These are phyloP conservation scores for Pittosporum tobira DNA, from an alignment of 129 eudicot species.

Conservation along the genomic window DNA sequence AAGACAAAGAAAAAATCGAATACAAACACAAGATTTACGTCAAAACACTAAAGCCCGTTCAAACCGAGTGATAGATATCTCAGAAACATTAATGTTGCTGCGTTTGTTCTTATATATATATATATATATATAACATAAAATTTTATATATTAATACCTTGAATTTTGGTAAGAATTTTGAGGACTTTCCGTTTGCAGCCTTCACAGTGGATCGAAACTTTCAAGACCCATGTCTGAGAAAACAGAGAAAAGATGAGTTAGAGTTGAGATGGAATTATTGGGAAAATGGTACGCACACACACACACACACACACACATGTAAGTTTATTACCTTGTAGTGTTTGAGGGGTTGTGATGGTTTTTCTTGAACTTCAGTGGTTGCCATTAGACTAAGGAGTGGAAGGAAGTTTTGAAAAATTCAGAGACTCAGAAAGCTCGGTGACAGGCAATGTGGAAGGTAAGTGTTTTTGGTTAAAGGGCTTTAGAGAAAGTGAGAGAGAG, in stretches of 20 bases:
- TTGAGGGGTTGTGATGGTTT: conserved; percentile 28
- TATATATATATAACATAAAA: background rate
- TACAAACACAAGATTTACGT: background rate
- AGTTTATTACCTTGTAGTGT: conserved; percentile 32
- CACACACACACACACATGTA: background rate
- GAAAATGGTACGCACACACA: too few species aligned
- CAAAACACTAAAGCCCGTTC: background rate
- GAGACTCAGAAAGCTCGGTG: too few species aligned
- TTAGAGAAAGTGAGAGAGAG: background rate
- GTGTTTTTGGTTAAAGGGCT: too few species aligned
- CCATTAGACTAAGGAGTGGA: conserved; percentile 16
- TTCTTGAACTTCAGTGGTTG: conserved; percentile 22
- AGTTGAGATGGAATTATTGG: too few species aligned
- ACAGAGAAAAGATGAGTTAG: background rate
- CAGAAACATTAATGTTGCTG: too few species aligned
- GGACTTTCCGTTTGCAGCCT: conserved; percentile 70
- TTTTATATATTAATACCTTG: conserved; percentile 27
- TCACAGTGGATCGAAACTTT: conserved; percentile 69
- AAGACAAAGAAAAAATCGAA: background rate
- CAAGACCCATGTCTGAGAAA: conserved; percentile 42
- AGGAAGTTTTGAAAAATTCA: background rate
- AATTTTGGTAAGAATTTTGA: conserved; percentile 38
- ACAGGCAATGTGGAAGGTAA: too few species aligned
- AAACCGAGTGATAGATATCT: too few species aligned
- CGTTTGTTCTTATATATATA: too few species aligned